phyloP scores from a whole-genome alignment of 2,329 filamentous ascomycete genomes.

The Leptoxyphium fumago region DNA sequence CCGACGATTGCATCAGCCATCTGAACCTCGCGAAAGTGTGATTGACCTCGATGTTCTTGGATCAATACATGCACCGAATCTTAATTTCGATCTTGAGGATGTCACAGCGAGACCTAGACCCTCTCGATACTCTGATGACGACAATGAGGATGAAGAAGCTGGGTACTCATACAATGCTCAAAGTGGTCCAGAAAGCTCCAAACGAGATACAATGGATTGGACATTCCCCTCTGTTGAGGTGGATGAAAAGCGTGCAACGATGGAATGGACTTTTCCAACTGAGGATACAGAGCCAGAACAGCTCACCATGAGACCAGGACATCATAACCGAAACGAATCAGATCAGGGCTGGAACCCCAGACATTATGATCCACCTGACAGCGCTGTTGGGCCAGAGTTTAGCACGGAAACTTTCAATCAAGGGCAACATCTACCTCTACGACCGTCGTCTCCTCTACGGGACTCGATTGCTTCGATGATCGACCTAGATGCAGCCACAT shows the following conservation, averaged over 20 bases:
- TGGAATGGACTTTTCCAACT: conserved; percentile 34
- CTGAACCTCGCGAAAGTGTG: conserved; percentile 32
- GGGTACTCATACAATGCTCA: conserved; percentile 18
- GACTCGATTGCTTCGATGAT: conserved; percentile 31
- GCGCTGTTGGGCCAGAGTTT: conserved; percentile 17
- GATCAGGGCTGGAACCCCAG: conserved; percentile 23
- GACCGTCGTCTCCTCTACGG: conserved; percentile 19
- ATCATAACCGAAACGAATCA: conserved; percentile 11
- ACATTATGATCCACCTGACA: conserved; percentile 27
- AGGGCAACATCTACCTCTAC: conserved; percentile 9
- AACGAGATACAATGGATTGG: conserved; percentile 38
- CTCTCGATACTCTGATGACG: conserved; percentile 28
- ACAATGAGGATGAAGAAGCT: conserved; percentile 27
- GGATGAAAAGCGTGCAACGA: conserved; percentile 28
- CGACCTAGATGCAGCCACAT: conserved; percentile 23
- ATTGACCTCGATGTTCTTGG: conserved; percentile 45
- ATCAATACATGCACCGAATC: conserved; percentile 32
- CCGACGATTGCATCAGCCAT: conserved; percentile 23
- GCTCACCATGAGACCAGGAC: conserved; percentile 16
- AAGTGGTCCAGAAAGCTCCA: conserved; percentile 15
- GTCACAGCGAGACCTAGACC: conserved; percentile 42
- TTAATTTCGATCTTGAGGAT: conserved; percentile 33
- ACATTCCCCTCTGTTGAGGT: conserved; percentile 32
- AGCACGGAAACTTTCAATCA: not conserved
- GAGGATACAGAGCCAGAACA: conserved; percentile 19